These are phyloP conservation scores for Auxenochlorella pyrenoidosa DNA, from an alignment of 139 green algal genomes.

Conservation along the genomic window DNA sequence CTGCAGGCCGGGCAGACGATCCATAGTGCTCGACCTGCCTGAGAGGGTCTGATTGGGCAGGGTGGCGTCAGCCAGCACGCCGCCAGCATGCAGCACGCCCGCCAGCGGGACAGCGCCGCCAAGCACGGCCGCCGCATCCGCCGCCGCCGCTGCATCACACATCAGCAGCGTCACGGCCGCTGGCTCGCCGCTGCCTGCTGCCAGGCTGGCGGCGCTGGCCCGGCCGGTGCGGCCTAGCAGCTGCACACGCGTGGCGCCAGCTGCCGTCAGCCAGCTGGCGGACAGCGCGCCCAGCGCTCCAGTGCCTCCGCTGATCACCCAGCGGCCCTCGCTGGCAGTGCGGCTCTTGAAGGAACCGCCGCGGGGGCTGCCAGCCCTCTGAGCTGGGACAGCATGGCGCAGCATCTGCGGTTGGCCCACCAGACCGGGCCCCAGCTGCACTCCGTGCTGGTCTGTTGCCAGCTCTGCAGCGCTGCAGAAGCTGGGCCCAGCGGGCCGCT, in stretches of 20 bases:
- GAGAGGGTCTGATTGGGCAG: slow-evolving; percentile 38
- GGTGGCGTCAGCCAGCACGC: slow-evolving; percentile 47
- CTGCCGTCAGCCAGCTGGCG: slow-evolving; percentile 65
- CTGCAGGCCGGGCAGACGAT: neutral
- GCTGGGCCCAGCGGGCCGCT: too few species aligned
- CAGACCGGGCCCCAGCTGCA: neutral
- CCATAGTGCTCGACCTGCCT: neutral
- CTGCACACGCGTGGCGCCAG: neutral
- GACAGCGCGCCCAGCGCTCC: slow-evolving; percentile 62
- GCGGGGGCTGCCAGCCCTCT: slow-evolving; percentile 52
- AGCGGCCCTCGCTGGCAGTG: slow-evolving; percentile 60
- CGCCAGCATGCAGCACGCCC: slow-evolving; percentile 55
- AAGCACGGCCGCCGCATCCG: neutral
- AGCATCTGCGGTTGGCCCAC: neutral
- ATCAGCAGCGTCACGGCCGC: neutral
- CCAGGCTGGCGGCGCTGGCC: neutral
- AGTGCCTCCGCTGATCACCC: slow-evolving; percentile 65
- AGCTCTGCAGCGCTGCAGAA: neutral
- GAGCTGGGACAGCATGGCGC: neutral
- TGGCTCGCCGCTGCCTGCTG: neutral
- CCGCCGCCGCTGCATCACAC: slow-evolving; percentile 42
- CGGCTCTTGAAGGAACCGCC: neutral
- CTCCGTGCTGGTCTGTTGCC: slow-evolving; percentile 4
- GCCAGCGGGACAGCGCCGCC: neutral
- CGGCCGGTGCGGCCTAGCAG: slow-evolving; percentile 4